Base-by-base conservation (phyloP, 177 flowering plant genomes). In the Vitis hybrid region DNA sequence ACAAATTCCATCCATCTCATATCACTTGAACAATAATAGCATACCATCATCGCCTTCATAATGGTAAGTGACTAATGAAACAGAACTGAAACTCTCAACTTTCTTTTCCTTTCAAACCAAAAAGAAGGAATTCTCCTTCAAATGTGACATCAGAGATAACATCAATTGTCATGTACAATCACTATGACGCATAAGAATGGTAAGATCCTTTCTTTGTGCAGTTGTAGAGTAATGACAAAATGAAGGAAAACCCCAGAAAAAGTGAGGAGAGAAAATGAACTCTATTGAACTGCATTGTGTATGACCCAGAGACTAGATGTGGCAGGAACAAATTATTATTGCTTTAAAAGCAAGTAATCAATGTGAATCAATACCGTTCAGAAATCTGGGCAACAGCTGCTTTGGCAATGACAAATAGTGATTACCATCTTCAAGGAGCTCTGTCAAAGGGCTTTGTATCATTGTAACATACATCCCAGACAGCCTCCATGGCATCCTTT, bases 381-480 rank as follows among this genome's bases (percentile, higher is more conserved):
- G 3, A 23, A 65, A 49, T 13, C 11, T 39, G 63, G 14, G 48
- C 5, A 60, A 39, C 49, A 64, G 11, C 8, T 21, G 1, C 0
- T 55, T 54, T 32, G 10, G 69, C 61, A 51, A 3, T 55, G 13
- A 11, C 67, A 10, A 54, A 26, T 51, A 26, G 58, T 0, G 17
- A 39, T 55, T 62, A 21, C 51, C 45, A 2, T 57, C 32, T 52
- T 84, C 82, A 94, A 64, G 97, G 97, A 81, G 96, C 98, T 81
- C 96, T 83, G 71, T 91, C 98, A 64, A 93, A 93, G 18, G 97
- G 99, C 69, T 83, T 70, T 56, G 99, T 92, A 73, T 94, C 99
- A 64, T 92, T 91, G 81, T 93, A 94, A 82, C 99, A 94, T n/a
- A 82, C 73, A 84, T 94, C 97, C 98, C 97, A 93, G 26, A 90